A percentile compares a stretch with the other conserved stretches of the same genome.
These are phyloP conservation scores for Gracilariopsis chorda DNA, from an alignment of 23 red algal genomes.

Conservation along the genomic window DNA sequence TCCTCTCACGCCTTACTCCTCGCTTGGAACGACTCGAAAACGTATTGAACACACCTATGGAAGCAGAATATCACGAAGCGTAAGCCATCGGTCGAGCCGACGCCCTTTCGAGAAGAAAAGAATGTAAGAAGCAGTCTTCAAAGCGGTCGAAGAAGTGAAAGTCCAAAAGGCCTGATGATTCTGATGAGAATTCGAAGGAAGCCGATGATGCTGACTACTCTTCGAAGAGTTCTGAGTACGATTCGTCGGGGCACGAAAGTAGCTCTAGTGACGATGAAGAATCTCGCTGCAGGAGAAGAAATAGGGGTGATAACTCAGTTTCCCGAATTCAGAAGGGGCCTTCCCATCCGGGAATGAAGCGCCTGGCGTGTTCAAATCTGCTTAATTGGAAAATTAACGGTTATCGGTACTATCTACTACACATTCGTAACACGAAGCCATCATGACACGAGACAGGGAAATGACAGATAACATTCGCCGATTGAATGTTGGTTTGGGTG, in stretches of 20 bases:
- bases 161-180: no score
- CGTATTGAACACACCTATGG: constrained; percentile 7
- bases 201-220: neutral
- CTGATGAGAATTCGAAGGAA: neutral
- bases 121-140: neutral
- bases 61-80: neutral
- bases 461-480: no score
- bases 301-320: neutral
- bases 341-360: no score
- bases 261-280: neutral
- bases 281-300: neutral
- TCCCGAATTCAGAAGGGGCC: neutral
- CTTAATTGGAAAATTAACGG: no score
- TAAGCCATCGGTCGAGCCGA: neutral
- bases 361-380: no score
- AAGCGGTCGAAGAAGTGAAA: no score
- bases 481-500: no score
- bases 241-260: neutral
- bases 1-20: neutral
- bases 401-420: no score
- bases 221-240: no score
- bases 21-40: neutral
- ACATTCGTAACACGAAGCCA: no score
- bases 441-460: no score
- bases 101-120: neutral